Evolutionary conservation across 164 flowering plant species (phyloP).

Genomic region (Nelumbo lutea): DNA sequence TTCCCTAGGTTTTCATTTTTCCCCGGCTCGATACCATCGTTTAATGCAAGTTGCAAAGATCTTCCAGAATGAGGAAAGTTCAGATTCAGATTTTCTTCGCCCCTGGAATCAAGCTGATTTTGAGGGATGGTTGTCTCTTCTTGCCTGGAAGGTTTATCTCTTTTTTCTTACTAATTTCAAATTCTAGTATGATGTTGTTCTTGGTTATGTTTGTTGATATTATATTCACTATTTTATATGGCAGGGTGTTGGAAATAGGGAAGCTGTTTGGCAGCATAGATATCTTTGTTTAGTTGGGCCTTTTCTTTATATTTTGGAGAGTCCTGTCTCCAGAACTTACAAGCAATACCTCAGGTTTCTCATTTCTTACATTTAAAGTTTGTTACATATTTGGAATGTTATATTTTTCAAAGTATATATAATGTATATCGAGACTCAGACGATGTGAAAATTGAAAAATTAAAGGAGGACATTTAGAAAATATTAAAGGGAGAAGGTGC

Average conservation of each 20-base stretch:
- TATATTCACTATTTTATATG: conserved; percentile 11
- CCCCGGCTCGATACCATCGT: conserved; percentile 97
- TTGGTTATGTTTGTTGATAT: not conserved
- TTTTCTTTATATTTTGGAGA: conserved; percentile 76
- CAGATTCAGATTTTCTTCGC: conserved; percentile 32
- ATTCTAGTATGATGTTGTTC: not conserved
- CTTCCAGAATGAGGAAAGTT: conserved; percentile 53
- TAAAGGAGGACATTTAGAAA: not conserved
- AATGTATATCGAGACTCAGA: no score
- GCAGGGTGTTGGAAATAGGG: conserved; percentile 93
- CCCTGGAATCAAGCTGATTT: conserved; percentile 95
- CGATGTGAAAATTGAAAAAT: not conserved
- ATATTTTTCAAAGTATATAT: not conserved
- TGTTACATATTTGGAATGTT: conserved; percentile 7
- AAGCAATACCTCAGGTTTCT: conserved; percentile 71
- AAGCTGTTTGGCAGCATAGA: conserved; percentile 90
- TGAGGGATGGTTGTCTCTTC: conserved; percentile 86
- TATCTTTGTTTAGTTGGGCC: conserved; percentile 84
- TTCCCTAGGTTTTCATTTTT: conserved; percentile 81
- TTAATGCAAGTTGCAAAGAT: conserved; percentile 79
- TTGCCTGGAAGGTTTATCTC: conserved; percentile 69
- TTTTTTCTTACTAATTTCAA: not conserved
- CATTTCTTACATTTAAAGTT: conserved; percentile 1
- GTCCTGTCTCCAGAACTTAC: conserved; percentile 72
- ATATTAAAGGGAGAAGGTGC: not conserved